Conservation (phyloP, 2,329 filamentous ascomycete genomes). For the Ceratocystis huliohia region DNA sequence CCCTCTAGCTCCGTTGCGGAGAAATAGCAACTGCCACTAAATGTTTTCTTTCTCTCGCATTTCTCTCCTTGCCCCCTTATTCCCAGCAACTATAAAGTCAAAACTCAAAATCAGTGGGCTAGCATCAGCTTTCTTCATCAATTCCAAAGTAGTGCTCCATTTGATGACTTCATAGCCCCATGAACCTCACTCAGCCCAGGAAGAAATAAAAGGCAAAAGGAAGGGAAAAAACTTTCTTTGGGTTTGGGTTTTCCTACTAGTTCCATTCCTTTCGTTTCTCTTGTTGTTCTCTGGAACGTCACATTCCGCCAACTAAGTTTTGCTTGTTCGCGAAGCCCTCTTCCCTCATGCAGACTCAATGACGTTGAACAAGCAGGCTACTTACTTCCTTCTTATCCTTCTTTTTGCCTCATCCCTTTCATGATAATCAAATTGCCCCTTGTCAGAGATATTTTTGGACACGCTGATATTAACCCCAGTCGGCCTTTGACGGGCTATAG, state of each 20-base stretch:
- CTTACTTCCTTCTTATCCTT: constrained; percentile 7
- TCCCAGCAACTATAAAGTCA: background rate
- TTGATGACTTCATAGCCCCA: constrained; percentile 13
- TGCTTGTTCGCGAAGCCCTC: background rate
- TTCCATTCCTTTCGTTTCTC: background rate
- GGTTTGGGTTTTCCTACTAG: background rate
- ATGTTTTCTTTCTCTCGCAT: background rate
- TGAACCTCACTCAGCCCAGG: background rate
- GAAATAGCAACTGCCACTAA: constrained; percentile 1
- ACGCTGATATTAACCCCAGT: background rate
- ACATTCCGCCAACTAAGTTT: background rate
- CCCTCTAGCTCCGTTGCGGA: background rate
- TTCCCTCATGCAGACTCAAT: background rate
- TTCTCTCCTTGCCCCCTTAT: background rate
- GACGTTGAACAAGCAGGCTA: background rate
- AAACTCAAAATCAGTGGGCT: background rate
- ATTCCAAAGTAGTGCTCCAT: background rate
- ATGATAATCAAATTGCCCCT: background rate
- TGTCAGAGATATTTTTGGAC: constrained; percentile 5
- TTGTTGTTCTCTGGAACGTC: background rate
- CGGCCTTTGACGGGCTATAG: background rate
- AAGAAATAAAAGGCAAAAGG: background rate
- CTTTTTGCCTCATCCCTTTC: constrained; percentile 13
- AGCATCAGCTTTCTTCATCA: background rate
- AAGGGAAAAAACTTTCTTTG: background rate